phyloP scores from a whole-genome alignment of 805 yeast species.

The Blastobotrys parvus region DNA sequence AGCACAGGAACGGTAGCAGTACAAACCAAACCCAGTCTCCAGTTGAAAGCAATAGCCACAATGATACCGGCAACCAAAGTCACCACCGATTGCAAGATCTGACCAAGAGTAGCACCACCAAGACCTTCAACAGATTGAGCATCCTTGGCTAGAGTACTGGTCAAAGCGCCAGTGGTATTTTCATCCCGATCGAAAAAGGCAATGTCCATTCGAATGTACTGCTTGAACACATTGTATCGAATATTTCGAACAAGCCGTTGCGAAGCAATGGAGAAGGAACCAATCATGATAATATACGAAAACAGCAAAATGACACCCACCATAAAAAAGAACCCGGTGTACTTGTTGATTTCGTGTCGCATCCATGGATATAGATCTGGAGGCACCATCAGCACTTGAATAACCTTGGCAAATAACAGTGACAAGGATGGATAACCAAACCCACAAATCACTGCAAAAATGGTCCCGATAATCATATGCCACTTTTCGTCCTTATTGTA shows the following conservation, averaged over 20 bases:
- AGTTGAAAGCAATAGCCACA: slow-evolving; percentile 31
- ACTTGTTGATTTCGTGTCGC: slow-evolving; percentile 28
- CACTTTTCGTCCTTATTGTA: slow-evolving; percentile 23
- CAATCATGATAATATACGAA: slow-evolving; percentile 17
- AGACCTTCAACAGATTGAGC: slow-evolving; percentile 34
- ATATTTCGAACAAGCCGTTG: slow-evolving; percentile 29
- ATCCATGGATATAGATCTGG: slow-evolving; percentile 22
- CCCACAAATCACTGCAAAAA: slow-evolving; percentile 25
- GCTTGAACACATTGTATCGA: slow-evolving; percentile 27
- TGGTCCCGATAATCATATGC: slow-evolving; percentile 20
- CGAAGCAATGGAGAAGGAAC: slow-evolving; percentile 21
- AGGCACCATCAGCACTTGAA: slow-evolving; percentile 27
- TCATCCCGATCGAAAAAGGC: slow-evolving; percentile 29
- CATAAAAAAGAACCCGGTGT: slow-evolving; percentile 29
- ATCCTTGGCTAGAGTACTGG: slow-evolving; percentile 31
- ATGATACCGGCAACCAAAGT: slow-evolving; percentile 33
- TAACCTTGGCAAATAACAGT: slow-evolving; percentile 29
- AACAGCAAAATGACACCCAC: slow-evolving; percentile 24
- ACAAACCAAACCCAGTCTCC: slow-evolving; percentile 34
- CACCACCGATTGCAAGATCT: slow-evolving; percentile 28
- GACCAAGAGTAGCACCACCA: slow-evolving; percentile 34
- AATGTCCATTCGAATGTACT: slow-evolving; percentile 30
- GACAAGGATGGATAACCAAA: slow-evolving; percentile 31
- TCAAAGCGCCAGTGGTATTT: slow-evolving; percentile 32
- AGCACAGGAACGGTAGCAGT: slow-evolving; percentile 31